Percentiles rank a stretch among this genome's conserved stretches.
Conservation (phyloP, 108 stramenopile genomes). For the Cyclotella atomus region DNA sequence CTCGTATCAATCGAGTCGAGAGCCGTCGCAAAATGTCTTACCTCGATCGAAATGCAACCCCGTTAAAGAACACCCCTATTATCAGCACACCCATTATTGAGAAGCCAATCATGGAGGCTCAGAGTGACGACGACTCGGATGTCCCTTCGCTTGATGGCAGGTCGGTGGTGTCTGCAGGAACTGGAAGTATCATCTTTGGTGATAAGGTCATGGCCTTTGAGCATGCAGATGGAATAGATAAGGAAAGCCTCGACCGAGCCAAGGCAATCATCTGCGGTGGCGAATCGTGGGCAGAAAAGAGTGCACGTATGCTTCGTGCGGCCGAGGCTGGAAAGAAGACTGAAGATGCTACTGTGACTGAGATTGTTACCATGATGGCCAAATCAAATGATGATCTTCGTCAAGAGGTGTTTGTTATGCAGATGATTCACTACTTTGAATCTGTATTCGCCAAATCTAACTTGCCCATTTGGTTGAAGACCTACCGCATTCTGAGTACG, state of each 20-base stretch:
- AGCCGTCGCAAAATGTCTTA: constrained; percentile 52
- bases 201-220: constrained; percentile 61
- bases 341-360: constrained; percentile 49
- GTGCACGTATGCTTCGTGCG: constrained; percentile 75
- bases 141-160: constrained; percentile 42
- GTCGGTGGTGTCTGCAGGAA: constrained; percentile 58
- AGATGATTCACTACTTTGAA: constrained; percentile 97
- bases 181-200: constrained; percentile 59
- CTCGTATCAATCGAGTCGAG: constrained; percentile 53
- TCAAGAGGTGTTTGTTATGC: constrained; percentile 97
- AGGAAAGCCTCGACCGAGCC: constrained; percentile 68
- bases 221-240: constrained; percentile 64
- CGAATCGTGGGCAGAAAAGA: constrained; percentile 87
- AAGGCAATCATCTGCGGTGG: constrained; percentile 76
- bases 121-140: constrained; percentile 50
- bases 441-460: constrained; percentile 89
- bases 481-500: constrained; percentile 96
- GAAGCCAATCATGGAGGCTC: constrained; percentile 57
- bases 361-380: constrained; percentile 84
- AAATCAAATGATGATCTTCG: constrained; percentile 99
- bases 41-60: constrained; percentile 44
- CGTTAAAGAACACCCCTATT: constrained; percentile 30
- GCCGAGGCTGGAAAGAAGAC: constrained; percentile 43
- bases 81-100: constrained; percentile 40
- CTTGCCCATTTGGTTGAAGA: constrained; percentile 92